These are phyloP conservation scores for Geotrichum citri-aurantii DNA, from an alignment of 1,139 yeast genomes.

Conservation along the genomic window DNA sequence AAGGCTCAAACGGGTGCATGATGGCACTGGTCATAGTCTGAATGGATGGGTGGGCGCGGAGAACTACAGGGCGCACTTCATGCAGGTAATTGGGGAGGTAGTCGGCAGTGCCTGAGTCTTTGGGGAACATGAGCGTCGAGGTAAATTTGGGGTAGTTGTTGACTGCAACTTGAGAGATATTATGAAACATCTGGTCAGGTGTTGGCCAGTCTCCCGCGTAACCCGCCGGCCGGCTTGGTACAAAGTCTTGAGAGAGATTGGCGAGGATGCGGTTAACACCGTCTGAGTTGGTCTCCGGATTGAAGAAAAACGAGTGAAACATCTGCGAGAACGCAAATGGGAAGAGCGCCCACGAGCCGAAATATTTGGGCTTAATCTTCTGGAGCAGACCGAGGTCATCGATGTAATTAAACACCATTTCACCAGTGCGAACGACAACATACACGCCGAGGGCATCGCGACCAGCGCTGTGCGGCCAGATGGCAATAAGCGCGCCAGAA, in stretches of 20 bases:
- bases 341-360: slow-evolving; percentile 40
- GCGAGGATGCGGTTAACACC: slow-evolving; percentile 32
- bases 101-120: slow-evolving; percentile 18
- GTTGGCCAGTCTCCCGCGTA: slow-evolving; percentile 36
- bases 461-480: slow-evolving; percentile 28
- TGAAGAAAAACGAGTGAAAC: slow-evolving; percentile 35
- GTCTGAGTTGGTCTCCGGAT: slow-evolving; percentile 36
- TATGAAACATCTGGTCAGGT: slow-evolving; percentile 30
- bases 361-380: slow-evolving; percentile 33
- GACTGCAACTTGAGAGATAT: slow-evolving; percentile 33
- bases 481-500: slow-evolving; percentile 31
- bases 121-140: slow-evolving; percentile 35
- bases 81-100: slow-evolving; percentile 28
- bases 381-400: slow-evolving; percentile 35
- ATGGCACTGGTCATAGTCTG: slow-evolving; percentile 36
- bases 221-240: slow-evolving; percentile 31
- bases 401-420: slow-evolving; percentile 35
- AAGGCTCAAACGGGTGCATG: slow-evolving; percentile 35
- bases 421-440: slow-evolving; percentile 34
- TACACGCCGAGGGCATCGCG: slow-evolving; percentile 35
- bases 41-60: slow-evolving; percentile 38
- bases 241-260: slow-evolving; percentile 31
- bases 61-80: slow-evolving; percentile 31
- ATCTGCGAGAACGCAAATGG: slow-evolving; percentile 41
- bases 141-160: slow-evolving; percentile 35